Conservation (phyloP, 1,284 basidiomycete genomes). For the Inonotus obliquus region DNA sequence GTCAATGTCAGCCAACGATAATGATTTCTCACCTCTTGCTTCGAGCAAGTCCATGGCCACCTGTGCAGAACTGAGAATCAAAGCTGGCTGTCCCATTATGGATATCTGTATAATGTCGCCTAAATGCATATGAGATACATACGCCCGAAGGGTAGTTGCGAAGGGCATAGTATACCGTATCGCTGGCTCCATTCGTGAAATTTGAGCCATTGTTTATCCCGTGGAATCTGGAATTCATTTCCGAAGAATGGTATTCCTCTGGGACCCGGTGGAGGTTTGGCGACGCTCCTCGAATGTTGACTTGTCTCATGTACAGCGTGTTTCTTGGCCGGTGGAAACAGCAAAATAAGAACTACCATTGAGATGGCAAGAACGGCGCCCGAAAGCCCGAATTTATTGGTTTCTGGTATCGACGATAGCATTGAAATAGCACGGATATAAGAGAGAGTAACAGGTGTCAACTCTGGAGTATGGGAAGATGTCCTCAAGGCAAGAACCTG, state of each 20-base stretch:
- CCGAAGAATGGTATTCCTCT: conserved; percentile 16
- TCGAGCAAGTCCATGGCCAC: conserved; percentile 28
- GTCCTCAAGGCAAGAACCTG: not conserved
- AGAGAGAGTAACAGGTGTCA: not conserved
- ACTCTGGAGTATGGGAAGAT: not conserved
- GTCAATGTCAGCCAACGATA: not conserved
- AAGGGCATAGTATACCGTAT: conserved; percentile 1
- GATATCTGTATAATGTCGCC: conserved; percentile 12
- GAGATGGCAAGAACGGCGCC: no score
- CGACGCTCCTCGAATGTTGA: no score
- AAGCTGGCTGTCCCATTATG: conserved; percentile 24
- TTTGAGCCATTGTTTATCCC: conserved; percentile 18
- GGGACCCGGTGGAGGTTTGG: conserved; percentile 8
- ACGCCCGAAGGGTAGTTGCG: not conserved
- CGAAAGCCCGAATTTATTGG: no score
- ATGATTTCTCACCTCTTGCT: conserved; percentile 15
- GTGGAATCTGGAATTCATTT: conserved; percentile 19
- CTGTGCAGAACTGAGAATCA: conserved; percentile 28
- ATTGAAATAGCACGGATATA: no score
- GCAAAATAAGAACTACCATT: no score
- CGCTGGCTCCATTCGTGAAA: conserved; percentile 14
- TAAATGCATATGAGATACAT: not conserved
- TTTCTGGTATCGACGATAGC: no score
- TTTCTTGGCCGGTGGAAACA: no score
- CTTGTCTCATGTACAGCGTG: no score